These are phyloP conservation scores for Trichoderma citrinoviride DNA, from an alignment of 2,329 filamentous ascomycete genomes.

Conservation along the genomic window DNA sequence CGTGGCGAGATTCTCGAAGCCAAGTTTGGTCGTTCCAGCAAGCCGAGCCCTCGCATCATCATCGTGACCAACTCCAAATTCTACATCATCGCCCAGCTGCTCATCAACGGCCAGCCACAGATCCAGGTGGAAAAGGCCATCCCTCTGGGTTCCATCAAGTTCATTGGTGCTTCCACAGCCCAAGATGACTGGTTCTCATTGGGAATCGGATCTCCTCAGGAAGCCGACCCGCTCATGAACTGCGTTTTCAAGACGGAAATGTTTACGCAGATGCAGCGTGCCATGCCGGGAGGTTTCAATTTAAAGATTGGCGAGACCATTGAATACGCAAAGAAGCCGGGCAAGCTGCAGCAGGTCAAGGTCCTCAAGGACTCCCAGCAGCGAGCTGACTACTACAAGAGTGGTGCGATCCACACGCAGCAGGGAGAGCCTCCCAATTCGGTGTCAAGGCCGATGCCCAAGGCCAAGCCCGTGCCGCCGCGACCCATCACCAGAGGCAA, in stretches of 20 bases:
- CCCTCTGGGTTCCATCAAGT: constrained; percentile 84
- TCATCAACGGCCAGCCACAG: constrained; percentile 77
- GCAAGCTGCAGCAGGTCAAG: constrained; percentile 86
- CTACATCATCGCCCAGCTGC: constrained; percentile 81
- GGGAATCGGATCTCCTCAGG: constrained; percentile 83
- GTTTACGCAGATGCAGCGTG: constrained; percentile 83
- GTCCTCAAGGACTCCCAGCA: constrained; percentile 81
- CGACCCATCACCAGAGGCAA: constrained; percentile 92
- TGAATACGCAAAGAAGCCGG: constrained; percentile 97
- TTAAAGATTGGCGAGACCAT: constrained; percentile 81
- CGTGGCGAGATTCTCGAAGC: constrained; percentile 86
- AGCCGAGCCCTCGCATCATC: constrained; percentile 80
- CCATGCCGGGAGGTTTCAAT: constrained; percentile 75
- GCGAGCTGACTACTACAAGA: constrained; percentile 86
- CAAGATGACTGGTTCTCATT: constrained; percentile 98
- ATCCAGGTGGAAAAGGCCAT: constrained; percentile 81
- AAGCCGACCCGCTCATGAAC: constrained; percentile 88
- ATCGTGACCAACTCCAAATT: constrained; percentile 83
- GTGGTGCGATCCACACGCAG: constrained; percentile 81
- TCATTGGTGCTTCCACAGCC: constrained; percentile 72
- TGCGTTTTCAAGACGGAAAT: constrained; percentile 97
- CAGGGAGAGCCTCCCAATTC: constrained; percentile 82
- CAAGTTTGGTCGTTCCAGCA: constrained; percentile 95
- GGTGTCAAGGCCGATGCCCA: constrained; percentile 78
- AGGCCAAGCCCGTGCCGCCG: constrained; percentile 78